Evolutionary conservation across 306 rosid species (phyloP).

Genomic region (Astragalus membranaceus): DNA sequence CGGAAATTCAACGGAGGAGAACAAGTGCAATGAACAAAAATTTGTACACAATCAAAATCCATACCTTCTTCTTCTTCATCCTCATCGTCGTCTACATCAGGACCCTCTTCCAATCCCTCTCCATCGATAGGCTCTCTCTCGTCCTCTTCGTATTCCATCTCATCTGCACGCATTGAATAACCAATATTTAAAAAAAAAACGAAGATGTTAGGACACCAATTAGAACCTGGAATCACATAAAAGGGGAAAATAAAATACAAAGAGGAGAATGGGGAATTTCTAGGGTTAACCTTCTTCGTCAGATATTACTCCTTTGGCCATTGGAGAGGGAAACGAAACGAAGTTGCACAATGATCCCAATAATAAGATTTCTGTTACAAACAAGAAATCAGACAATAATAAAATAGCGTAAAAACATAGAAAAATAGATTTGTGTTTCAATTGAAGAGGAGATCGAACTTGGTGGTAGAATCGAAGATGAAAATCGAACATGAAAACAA

Average conservation of each 20-base stretch:
- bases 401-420: no score
- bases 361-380: no score
- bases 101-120: slow-evolving; percentile 43
- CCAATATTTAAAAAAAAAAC: no score
- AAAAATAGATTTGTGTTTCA: no score
- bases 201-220: not conserved
- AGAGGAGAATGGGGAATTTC: not conserved
- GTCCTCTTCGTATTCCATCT: slow-evolving; percentile 65
- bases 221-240: not conserved
- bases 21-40: not conserved
- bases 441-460: no score
- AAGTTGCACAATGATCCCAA: not conserved
- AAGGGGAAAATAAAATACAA: not conserved
- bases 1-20: no score
- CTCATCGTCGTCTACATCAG: slow-evolving; percentile 45
- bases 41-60: not conserved
- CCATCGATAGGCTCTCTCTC: slow-evolving; percentile 61
- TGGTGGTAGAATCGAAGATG: no score
- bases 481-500: no score
- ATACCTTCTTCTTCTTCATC: slow-evolving; percentile 79
- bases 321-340: not conserved
- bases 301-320: slow-evolving; percentile 40
- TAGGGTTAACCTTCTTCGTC: slow-evolving; percentile 61
- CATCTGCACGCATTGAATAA: slow-evolving; percentile 47
- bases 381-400: no score